phyloP scores from a whole-genome alignment of 2,329 filamentous ascomycete species.

The Aspergillus sp. region DNA sequence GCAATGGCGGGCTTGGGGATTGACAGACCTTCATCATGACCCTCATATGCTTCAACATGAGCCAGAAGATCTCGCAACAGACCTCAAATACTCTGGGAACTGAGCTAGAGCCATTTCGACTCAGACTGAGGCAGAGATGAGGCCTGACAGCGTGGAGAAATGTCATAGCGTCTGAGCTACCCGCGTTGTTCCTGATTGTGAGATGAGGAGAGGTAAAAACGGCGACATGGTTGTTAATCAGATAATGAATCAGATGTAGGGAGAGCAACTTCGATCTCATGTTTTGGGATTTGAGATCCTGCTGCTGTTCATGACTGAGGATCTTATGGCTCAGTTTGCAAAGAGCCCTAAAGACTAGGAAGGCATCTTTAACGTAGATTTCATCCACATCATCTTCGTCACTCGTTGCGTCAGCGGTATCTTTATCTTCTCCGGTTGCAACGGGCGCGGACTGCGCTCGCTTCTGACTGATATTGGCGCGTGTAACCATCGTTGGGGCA shows the following conservation, averaged over 20 bases:
- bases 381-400: slow-evolving; percentile 79
- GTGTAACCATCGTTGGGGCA: slow-evolving; percentile 69
- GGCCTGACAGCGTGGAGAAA: slow-evolving; percentile 97
- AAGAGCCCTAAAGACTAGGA: slow-evolving; percentile 94
- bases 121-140: slow-evolving; percentile 92
- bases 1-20: neutral
- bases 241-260: slow-evolving; percentile 90
- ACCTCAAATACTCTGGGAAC: slow-evolving; percentile 93
- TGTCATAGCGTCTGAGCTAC: slow-evolving; percentile 77
- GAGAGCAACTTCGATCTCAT: slow-evolving; percentile 98
- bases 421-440: slow-evolving; percentile 41
- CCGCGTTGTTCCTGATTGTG: slow-evolving; percentile 89
- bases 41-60: slow-evolving; percentile 92
- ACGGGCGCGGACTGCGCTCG: slow-evolving; percentile 50
- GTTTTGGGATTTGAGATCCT: slow-evolving; percentile 88
- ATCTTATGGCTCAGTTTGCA: slow-evolving; percentile 96
- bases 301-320: slow-evolving; percentile 85
- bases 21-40: slow-evolving; percentile 81
- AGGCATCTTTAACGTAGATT: slow-evolving; percentile 95
- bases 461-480: slow-evolving; percentile 55
- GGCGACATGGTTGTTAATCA: slow-evolving; percentile 89
- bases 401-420: slow-evolving; percentile 42
- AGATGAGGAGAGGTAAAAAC: slow-evolving; percentile 91
- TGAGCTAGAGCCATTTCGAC: slow-evolving; percentile 91
- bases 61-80: slow-evolving; percentile 95